Conservation (phyloP, 2,329 filamentous ascomycete species). For the Neodidymelliopsis sp. region DNA sequence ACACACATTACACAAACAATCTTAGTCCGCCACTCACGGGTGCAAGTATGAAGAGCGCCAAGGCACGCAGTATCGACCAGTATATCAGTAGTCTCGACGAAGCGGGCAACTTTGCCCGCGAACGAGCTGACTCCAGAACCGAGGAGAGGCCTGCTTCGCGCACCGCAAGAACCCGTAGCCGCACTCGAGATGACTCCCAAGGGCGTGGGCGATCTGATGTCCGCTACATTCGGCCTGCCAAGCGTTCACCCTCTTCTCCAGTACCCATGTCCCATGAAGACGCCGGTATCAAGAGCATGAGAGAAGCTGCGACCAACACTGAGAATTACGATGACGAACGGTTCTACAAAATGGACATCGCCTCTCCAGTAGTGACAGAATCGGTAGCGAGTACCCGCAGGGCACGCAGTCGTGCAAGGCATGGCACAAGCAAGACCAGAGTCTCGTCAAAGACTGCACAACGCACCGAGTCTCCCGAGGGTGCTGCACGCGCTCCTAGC, state of each 20-base stretch:
- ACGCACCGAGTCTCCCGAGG: slow-evolving; percentile 48
- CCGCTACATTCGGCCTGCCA: slow-evolving; percentile 76
- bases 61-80: slow-evolving; percentile 75
- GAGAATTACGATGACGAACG: slow-evolving; percentile 58
- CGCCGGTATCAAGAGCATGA: slow-evolving; percentile 57
- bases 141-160: slow-evolving; percentile 57
- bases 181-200: slow-evolving; percentile 67
- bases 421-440: slow-evolving; percentile 43
- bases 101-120: slow-evolving; percentile 66
- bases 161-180: slow-evolving; percentile 56
- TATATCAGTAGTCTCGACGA: slow-evolving; percentile 88
- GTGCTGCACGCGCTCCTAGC: slow-evolving; percentile 33
- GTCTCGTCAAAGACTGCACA: slow-evolving; percentile 47
- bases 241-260: slow-evolving; percentile 89
- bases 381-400: slow-evolving; percentile 46
- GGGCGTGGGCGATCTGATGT: slow-evolving; percentile 72
- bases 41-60: slow-evolving; percentile 64
- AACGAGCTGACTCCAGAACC: slow-evolving; percentile 49
- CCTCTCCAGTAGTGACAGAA: slow-evolving; percentile 49
- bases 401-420: slow-evolving; percentile 43
- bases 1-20: slow-evolving; percentile 58
- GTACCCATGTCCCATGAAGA: slow-evolving; percentile 95
- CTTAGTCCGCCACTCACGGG: slow-evolving; percentile 55
- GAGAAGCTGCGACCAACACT: slow-evolving; percentile 49
- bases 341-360: slow-evolving; percentile 54